Evolutionary conservation across 352 stramenopile genomes (phyloP), one percentile per base, ranked within the genome.

Genomic region (Pythium grandisporangium): DNA sequence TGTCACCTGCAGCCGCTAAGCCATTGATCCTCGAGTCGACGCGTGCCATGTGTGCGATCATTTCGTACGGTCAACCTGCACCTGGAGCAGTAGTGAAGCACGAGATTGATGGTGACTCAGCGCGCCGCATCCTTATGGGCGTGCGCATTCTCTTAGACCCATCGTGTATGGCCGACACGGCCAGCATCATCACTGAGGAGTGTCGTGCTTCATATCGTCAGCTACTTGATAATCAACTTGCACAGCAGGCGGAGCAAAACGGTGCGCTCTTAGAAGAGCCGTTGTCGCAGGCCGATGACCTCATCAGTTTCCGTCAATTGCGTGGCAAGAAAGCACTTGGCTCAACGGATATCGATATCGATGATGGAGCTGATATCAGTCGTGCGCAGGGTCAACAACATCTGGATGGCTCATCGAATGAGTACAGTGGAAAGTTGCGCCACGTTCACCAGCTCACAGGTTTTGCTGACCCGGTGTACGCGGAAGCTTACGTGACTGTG

Each of bases 401-500:
- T n/a, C n/a, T n/a, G n/a, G 78, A 93, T 24, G 78, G 65, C n/a
- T n/a, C n/a, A n/a, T 51, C 67, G 46, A 91, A 87, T 47, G 75
- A 89, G 55, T 93, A 91, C 62, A 82, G 70, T 27, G 89, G 80
- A 55, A 93, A 97, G 52, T 75, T 98, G 41, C 86, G 79, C 25
- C 95, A 98, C 62, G 93, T 99, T 44, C 97, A 99, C 63, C 97
- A 99, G 68, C 78, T 99, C 29, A 99, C 91, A 60, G 96, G 96
- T 37, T 99, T 99, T 67, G 94, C 95, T 16, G 97, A 99, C 66
- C 95, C 96, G 2, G 96, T 99, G 37, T 99, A 99, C 65, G 96
- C 95, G 17, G 97, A 99, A 67, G 96, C 96, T 12, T 95, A 96
- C 48, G 93, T 99, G n/a, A 99, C 95, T 16, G 96, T 99, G 17